Evolutionary conservation across 2,329 filamentous ascomycete species (phyloP), one percentile per base, ranked within the genome.

Genomic region (Tympanopsis confertula): DNA sequence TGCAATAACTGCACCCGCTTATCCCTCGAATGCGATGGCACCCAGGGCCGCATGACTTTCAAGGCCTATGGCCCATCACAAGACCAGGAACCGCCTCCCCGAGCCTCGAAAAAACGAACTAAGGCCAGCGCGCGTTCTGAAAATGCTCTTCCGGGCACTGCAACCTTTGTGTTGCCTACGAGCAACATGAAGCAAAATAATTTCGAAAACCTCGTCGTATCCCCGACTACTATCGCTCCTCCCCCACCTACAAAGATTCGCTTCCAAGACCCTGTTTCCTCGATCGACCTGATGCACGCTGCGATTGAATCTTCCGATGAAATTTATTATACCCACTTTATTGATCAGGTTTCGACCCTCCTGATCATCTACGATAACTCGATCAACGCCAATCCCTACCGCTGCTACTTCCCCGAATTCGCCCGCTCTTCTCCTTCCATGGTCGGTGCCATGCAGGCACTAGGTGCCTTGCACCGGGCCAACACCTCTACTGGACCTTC

Each of bases 401-500:
- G 54, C 22, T 43, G 42, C 19, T 47, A 47, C 36, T 57, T 58
- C 20, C 55, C 55, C 4, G 52, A 55, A 19, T 42, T 57, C 14
- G 50, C 55, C 3, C 51, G 43, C 20, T 52, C 53, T 2, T 57
- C 51, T 4, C 50, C 53, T 2, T 55, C 56, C 5, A 55, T 58
- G 47, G 47, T 50, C 14, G 52, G 49, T 37, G 54, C 56, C 13
- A 61, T 61, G 58, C 51, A 59, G 40, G 57, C 58, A 14, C 43
- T 61, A 19, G 58, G 57, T 7, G 58, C 58, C 19, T 51, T 61
- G 38, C 58, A 61, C 41, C 47, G 60, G n/a, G 54, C 57, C n/a
- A 58, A 58, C 28, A 56, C 58, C 1, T 55, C 57, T 1, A 40
- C 41, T 2, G 51, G 52, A 1, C 45, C 47, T 13, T 45, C 58